Evolutionary conservation across 2,329 filamentous ascomycete species (phyloP), one percentile per base, ranked within the genome.

Genomic region (Pseudogymnoascus sp.): DNA sequence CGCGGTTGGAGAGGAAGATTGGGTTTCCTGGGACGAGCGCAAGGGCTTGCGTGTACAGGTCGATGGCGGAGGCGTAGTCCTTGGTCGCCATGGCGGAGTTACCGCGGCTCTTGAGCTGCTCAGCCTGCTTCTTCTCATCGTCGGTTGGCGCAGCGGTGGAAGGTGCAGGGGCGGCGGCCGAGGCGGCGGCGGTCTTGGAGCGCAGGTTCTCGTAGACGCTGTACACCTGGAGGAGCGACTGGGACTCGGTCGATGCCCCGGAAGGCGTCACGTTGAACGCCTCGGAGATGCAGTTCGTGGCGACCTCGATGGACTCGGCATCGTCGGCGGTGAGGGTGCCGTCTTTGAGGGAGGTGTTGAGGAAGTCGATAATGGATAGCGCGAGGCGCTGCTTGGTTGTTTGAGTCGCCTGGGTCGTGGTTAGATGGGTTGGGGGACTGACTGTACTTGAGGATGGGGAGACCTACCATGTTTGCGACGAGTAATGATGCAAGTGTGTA

Each of bases 1-100:
- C 94, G 67, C 94, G 91, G 84, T 99, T 99, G 65, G 91, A 96
- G 40, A 99, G 88, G 81, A 94, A 99, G 76, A 99, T 94, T 39
- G 92, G 90, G 78, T 99, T 97, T 67, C 84, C 80, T 1, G 94
- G 91, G 68, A 90, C 78, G 60, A 97, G 80, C 61, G 84, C 81
- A 26, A 99, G 85, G 3, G 94, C 94, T 75, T 93, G 82, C 26
- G 90, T 90, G 81, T 99, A 99, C 67, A 89, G 80, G 68, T 90
- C 86, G 73, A 97, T 91, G 64, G 94, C 94, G 41, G 78, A 71
- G 50, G 80, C 70, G 79, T 97, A 97, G 76, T 97, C 91, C 79
- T 96, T 97, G 74, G 88, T 84, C 62, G 90, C 88, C 92, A 99
- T 97, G 63, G 93, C 91, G 60, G 90, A 86, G 77, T 99, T 99